Conservation (phyloP, 768 basidiomycete species). For the Suillus decipiens region DNA sequence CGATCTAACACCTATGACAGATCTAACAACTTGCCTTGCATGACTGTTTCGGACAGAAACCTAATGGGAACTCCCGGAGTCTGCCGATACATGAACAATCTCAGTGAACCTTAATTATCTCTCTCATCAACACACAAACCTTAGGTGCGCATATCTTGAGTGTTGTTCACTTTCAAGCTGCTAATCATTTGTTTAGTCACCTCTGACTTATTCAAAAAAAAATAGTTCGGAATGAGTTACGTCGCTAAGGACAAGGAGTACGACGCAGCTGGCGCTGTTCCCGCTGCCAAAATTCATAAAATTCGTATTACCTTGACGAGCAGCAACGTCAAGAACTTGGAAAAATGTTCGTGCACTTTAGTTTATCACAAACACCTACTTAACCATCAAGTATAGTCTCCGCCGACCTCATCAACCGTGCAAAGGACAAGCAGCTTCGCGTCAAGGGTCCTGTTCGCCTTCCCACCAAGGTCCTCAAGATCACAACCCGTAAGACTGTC, state of each 20-base stretch:
- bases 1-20: background rate
- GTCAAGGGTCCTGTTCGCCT: conserved; percentile 99
- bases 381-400: conserved; percentile 71
- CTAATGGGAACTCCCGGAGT: background rate
- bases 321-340: conserved; percentile 96
- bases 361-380: background rate
- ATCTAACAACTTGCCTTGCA: conserved; percentile 41
- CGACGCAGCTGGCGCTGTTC: conserved; percentile 89
- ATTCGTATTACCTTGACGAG: conserved; percentile 98
- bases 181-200: conserved; percentile 52
- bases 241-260: conserved; percentile 99
- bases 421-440: conserved; percentile 99
- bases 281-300: conserved; percentile 94
- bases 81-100: background rate
- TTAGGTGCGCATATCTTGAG: conserved; percentile 1
- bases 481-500: conserved; percentile 99
- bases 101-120: conserved; percentile 2
- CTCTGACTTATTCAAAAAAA: conserved; percentile 66
- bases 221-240: conserved; percentile 79
- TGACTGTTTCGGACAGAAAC: conserved; percentile 20
- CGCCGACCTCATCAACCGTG: conserved; percentile 93
- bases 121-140: conserved; percentile 6
- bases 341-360: conserved; percentile 75
- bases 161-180: background rate
- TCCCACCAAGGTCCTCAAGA: conserved; percentile 97